Percentiles rank a stretch among this genome's conserved stretches.
Evolutionary conservation across 768 basidiomycete species (phyloP).

Genomic region (Sarcodon sp.): DNA sequence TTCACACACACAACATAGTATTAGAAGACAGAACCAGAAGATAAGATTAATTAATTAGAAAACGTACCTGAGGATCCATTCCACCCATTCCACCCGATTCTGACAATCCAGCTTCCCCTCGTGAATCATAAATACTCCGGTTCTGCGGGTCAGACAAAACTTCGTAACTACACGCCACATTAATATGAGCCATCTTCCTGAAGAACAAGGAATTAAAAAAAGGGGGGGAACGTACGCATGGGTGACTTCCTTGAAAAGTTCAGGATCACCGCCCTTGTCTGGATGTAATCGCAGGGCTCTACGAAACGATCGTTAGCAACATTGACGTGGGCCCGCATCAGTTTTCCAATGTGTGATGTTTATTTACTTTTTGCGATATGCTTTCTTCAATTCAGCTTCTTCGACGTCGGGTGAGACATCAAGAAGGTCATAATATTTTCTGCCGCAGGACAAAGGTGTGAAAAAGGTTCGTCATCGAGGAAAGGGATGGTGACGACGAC

Average conservation of each 20-base stretch:
- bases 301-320: conserved; percentile 5
- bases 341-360: background rate
- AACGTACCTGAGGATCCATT: conserved; percentile 86
- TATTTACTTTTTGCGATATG: conserved; percentile 82
- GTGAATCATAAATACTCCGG: conserved; percentile 72
- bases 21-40: background rate
- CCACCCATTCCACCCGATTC: conserved; percentile 86
- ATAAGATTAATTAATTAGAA: background rate
- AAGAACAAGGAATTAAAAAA: conserved; percentile 1
- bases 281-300: conserved; percentile 82
- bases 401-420: conserved; percentile 71
- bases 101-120: conserved; percentile 84
- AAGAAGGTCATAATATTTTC: conserved; percentile 89
- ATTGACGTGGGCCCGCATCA: background rate
- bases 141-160: conserved; percentile 82
- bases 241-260: conserved; percentile 94
- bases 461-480: conserved; percentile 2
- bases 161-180: conserved; percentile 57
- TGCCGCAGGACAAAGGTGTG: conserved; percentile 15
- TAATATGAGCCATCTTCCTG: background rate
- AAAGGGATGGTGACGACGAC: conserved; percentile 2
- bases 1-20: background rate
- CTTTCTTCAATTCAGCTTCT: conserved; percentile 85
- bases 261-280: conserved; percentile 93
- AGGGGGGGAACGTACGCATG: conserved; percentile 74